Conservation (phyloP, 805 yeast genomes). For the Candida suzukii region DNA sequence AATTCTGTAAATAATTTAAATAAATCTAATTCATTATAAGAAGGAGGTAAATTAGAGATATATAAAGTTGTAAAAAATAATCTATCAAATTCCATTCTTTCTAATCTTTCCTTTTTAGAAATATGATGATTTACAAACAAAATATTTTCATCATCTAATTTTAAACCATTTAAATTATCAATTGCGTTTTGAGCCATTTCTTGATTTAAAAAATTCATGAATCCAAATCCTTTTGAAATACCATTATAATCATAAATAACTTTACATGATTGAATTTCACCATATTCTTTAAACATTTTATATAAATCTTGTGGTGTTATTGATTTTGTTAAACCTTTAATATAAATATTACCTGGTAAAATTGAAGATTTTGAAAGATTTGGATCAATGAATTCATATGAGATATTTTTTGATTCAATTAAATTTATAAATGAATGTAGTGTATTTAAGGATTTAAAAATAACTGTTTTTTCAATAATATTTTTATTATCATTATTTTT, state of each 20-base stretch:
- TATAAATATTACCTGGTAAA: constrained; percentile 50
- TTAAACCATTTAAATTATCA: constrained; percentile 23
- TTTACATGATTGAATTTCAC: constrained; percentile 38
- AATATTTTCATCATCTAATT: constrained; percentile 21
- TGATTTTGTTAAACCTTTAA: constrained; percentile 38
- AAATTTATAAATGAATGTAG: neutral
- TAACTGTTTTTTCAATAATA: neutral
- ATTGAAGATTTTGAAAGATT: constrained; percentile 10
- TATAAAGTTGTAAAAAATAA: constrained; percentile 48
- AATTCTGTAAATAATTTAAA: constrained; percentile 35
- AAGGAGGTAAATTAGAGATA: constrained; percentile 41
- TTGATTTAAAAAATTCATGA: constrained; percentile 53
- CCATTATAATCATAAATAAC: constrained; percentile 41
- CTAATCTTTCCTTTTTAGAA: constrained; percentile 53
- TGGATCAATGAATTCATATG: constrained; percentile 9
- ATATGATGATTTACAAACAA: constrained; percentile 57
- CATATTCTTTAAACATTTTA: constrained; percentile 31
- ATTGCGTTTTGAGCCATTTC: constrained; percentile 60
- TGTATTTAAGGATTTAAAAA: neutral
- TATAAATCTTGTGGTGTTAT: constrained; percentile 31
- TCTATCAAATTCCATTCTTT: constrained; percentile 36
- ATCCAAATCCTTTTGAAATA: constrained; percentile 50
- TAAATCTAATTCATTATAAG: constrained; percentile 31
- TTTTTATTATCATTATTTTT: neutral
- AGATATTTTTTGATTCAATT: constrained; percentile 1